Evolutionary conservation across 1,139 yeast genomes (phyloP), one percentile per base, ranked within the genome.

Genomic region (Yamadazyma dushanensis): DNA sequence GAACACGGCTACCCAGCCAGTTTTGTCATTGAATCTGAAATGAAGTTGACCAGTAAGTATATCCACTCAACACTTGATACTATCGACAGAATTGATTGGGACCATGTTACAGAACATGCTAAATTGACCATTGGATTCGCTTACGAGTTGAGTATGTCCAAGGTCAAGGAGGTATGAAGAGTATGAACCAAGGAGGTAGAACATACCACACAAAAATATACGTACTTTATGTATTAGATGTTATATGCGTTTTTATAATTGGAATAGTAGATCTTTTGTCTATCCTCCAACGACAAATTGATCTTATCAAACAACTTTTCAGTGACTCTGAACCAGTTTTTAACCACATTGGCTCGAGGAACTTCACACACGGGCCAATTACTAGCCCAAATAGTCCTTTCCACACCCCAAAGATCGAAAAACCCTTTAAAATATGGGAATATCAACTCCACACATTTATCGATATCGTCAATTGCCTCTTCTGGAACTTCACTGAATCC

Each of bases 61-160:
- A 82, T 88, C 44, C 97, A 90, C 62, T 76, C 87, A 26, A 73
- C 79, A 1, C 61, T 77, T 60, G 98, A 92, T 56, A 88, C 96
- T 5, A 58, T 90, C 42, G 96, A 88, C 52, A 69, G 85, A 49
- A 70, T 92, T 39, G 83, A 84, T 49, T 77, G 83, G 55, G 77
- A 71, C 34, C 96, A 89, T 57, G 80, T 90, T 66, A 71, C 65
- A 9, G 87, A 90, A 60, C 95, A 87, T 55, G 77, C 81, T 39
- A 85, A 82, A 58, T 66, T 90, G 31, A 35, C 42, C 11, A 29
- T 41, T 28, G 45, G 40, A 8, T 41, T 36, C 30, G 45, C 42
- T 14, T 38, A 38, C 25, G 31, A 26, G 25, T 26, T 35, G 26
- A 21, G 35, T 26, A 32, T 26, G 29, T 17, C 34, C 9, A 24